Percentiles rank a stretch among this genome's conserved stretches.
These are phyloP conservation scores for Pseudogymnoascus sp. DNA, from an alignment of 2,329 filamentous ascomycete species.

Conservation along the genomic window DNA sequence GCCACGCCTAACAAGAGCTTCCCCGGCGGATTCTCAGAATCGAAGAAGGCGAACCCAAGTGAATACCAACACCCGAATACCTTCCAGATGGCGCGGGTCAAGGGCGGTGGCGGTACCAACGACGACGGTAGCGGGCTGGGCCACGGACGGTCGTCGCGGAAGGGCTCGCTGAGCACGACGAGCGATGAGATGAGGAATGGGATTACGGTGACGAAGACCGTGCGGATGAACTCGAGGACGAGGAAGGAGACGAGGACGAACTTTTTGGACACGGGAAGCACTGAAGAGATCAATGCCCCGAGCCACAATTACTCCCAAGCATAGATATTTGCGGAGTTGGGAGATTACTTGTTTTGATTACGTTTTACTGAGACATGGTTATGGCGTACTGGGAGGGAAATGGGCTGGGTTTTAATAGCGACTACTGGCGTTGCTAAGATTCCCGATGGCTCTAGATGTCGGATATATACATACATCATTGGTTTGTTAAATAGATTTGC, in stretches of 20 bases:
- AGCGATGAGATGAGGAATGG: not conserved
- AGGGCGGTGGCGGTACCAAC: not conserved
- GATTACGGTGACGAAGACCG: not conserved
- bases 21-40: not conserved
- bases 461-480: not conserved
- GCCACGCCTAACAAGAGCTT: not conserved
- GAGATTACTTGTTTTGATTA: not conserved
- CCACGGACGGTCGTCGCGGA: not conserved
- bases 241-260: not conserved
- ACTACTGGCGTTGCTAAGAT: slow-evolving; percentile 1
- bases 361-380: not conserved
- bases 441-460: not conserved
- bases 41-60: not conserved
- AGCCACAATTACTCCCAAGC: not conserved
- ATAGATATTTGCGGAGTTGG: not conserved
- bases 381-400: slow-evolving; percentile 1
- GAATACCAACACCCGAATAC: slow-evolving; percentile 1
- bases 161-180: not conserved
- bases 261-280: slow-evolving; percentile 1
- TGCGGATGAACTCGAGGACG: slow-evolving; percentile 2
- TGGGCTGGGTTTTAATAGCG: not conserved
- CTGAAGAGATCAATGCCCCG: not conserved
- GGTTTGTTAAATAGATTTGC: not conserved
- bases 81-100: slow-evolving; percentile 2
- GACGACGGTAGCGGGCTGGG: not conserved